Evolutionary conservation across 192 early-diverging fungal genomes (phyloP), one percentile per base, ranked within the genome.

Genomic region (Coemansia sp.): DNA sequence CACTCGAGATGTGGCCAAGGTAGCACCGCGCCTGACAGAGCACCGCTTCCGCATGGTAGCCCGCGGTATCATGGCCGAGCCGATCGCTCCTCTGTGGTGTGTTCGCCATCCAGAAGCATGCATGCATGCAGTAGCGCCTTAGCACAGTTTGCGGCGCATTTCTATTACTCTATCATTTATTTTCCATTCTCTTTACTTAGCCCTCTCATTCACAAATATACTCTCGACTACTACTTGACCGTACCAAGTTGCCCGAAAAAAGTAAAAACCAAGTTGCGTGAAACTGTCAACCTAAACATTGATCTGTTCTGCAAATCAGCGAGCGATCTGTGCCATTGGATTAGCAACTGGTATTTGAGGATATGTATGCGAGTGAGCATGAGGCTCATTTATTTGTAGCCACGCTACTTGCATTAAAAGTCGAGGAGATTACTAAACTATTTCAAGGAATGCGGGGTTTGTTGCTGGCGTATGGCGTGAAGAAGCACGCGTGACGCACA

Each of bases 81-180:
- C 90, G 22, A 64, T 92, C 20, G 90, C 92, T 67, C 92, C 88
- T 1, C 77, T 91, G 47, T 91, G 89, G 89, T 91, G 88, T 66
- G 86, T 87, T 18, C 85, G 83, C 62, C 70, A 90, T 49, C 88
- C 88, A 10, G 85, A 81, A 49, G 55, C 71, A 9, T 82, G 79
- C 38, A 31, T 71, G 40, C 80, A 70, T 46, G 76, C 76, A 24
- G 38, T 59, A 12, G 63, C 63, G 12, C 31, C 63, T 10, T 54
- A 73, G 38, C n/a, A 52, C 49, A 10, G 24, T 10, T 15, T 38
- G 36, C 36, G 36, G 15, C 43, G 3, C 43, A 5, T 44, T 44
- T 16, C 12, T 24, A 22, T 10, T 52, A 10, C 49, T 22, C 24
- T 20, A 22, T 5, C 10, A 52, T 22, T 52, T 52, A 6, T 22